Evolutionary conservation across 257 asterid genomes (phyloP), one percentile per base, ranked within the genome.

Genomic region (Lavandula angustifolia): DNA sequence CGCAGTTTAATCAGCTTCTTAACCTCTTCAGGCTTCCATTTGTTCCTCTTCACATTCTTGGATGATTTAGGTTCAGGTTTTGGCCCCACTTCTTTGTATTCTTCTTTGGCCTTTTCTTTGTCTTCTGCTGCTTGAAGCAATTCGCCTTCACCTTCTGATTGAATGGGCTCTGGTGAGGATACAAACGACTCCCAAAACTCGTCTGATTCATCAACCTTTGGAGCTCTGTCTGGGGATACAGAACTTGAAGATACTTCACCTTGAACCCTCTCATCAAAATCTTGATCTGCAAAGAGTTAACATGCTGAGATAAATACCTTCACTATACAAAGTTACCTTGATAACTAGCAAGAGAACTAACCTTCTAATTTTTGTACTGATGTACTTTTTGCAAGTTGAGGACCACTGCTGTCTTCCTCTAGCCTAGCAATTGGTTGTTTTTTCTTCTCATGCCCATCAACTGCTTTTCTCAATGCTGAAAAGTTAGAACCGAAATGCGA

Each of bases 21-120:
- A 34, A 94, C 71, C 80, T 94, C 99, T 72, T 90, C 97, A 18
- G 91, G 85, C 74, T 80, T 87, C 99, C 97, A 94, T 73, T 87
- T 90, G 83, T 90, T 94, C 74, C 87, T 76, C 72, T 83, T 94
- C 31, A 59, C 69, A 33, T 83, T 54, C 59, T 80, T 86, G 9
- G 89, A 62, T 56, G 89, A 72, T 75, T 82, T 85, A 53, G 34
- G 49, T 69, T 46, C 68, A 67, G 88, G 71, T 55, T 78, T 75
- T 56, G 75, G 75, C 67, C 81, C 85, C 71, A 71, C 66, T 74
- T 74, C 83, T 57, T 34, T 49, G 54, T 70, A 62, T 66, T 74
- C 88, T 17, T 70, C 80, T 22, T 22, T 2, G 27, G 27, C 27
- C 27, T 22, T 22, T 22, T 22, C 27, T 40, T 34, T 38, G n/a